Evolutionary conservation across 1,284 basidiomycete species (phyloP), one percentile per base, ranked within the genome.

Genomic region (Cryptococcus sp.): DNA sequence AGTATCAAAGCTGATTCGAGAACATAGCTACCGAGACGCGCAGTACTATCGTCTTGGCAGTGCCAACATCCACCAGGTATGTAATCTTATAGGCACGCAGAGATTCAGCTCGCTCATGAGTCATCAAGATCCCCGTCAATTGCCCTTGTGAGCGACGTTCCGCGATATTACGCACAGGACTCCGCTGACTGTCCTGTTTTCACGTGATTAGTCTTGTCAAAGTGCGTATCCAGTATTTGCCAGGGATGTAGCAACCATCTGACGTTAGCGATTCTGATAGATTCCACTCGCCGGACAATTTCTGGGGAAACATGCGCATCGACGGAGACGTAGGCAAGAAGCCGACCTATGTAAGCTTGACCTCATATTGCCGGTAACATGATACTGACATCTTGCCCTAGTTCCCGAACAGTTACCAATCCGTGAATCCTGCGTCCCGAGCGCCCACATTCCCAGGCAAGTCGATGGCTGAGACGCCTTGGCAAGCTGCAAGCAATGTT

Each of bases 211-310:
- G 54, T 57, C 56, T 25, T 57, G 8, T 52, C 50, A 22, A 57
- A 57, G 45, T 47, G 22, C 15, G 46, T 47, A 19, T 7, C 25
- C 22, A 17, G 4, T 16, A 15, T 23, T 47, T 16, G 22, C 22
- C 27, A 19, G 46, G 22, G 5, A 16, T 17, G 46, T 27, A 25
- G 10, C 8, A 25, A 47, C 46, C 15, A 16, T 23, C 31, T 35
- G 31, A 35, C 31, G 31, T 35, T 13, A 35, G 31, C 13, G 31
- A 35, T 35, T 13, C 13, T 35, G 16, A 25, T 23, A 66, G 58
- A 60, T 72, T 70, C 60, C 69, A 71, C 60, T 74, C 74, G 17
- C 73, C 73, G 8, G 73, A 77, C 63, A 74, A 75, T 53, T 77
- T 57, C 60, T 69, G 64, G 45, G 73, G 75, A 5, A 61, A 54